A percentile compares a stretch with the other conserved stretches of the same genome.
Evolutionary conservation across 2,329 filamentous ascomycete genomes (phyloP).

Genomic region (Paramyrothecium sp.): DNA sequence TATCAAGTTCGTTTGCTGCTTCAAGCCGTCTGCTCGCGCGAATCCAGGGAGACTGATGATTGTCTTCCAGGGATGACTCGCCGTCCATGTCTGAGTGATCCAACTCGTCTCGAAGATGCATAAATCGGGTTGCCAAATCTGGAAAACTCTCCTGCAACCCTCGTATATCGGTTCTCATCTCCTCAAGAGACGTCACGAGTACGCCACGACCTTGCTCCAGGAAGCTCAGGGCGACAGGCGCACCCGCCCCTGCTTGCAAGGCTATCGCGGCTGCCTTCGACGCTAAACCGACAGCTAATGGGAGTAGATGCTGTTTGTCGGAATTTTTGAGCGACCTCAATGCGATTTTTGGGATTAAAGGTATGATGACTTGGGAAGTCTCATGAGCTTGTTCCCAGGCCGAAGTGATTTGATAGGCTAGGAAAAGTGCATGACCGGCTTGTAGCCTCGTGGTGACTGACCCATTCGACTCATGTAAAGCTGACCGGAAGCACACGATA

Average conservation of each 20-base stretch:
- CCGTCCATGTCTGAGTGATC: no score
- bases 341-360: not conserved
- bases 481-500: not conserved
- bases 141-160: not conserved
- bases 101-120: not conserved
- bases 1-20: not conserved
- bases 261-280: slow-evolving; percentile 4
- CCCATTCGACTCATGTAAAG: no score
- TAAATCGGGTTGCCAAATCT: not conserved
- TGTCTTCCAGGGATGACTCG: no score
- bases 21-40: no score
- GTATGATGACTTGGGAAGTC: not conserved
- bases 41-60: no score
- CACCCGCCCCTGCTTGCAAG: not conserved
- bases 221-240: not conserved
- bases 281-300: not conserved
- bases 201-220: slow-evolving; percentile 7
- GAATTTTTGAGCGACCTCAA: not conserved
- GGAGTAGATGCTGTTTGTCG: not conserved
- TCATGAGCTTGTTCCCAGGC: not conserved
- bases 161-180: not conserved
- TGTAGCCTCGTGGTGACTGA: no score
- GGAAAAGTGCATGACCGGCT: no score
- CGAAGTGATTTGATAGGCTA: no score
- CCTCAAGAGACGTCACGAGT: slow-evolving; percentile 2